Evolutionary conservation across 306 rosid genomes (phyloP), one percentile per base, ranked within the genome.

Genomic region (Coriaria nepalensis): DNA sequence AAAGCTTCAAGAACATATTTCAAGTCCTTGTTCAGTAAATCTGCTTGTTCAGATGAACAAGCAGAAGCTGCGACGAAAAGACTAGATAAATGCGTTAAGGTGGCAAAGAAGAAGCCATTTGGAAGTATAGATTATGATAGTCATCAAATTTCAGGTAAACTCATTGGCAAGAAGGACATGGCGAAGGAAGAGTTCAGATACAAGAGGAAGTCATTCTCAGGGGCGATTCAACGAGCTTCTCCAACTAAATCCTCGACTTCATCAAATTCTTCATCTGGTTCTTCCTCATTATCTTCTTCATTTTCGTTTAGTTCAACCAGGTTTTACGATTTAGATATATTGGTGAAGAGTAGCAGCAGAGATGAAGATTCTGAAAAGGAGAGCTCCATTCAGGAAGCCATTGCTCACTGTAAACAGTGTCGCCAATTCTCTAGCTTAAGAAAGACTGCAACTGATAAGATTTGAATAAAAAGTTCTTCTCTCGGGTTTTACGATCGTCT

Each of bases 381-480:
- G 48, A 20, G 63, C 64, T 84, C 95, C 56, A 55, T 90, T 49
- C 83, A 92, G 56, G 98, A 83, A 63, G 98, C 98, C 38, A 92
- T 92, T 60, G 98, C 98, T 39, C 87, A 92, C 59, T 92, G 98
- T 56, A 92, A 85, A 56, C 79, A 65, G 70, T 81, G 86, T 33
- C 41, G 15, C 35, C 49, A 11, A 36, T 14, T 45, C 29, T 47
- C 29, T 35, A 13, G 40, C 33, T 48, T 71, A 29, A 68, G 56
- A 37, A 70, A 38, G 43, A 56, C 13, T 12, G 11, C 11, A 32
- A 45, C 33, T 40, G 11, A 13, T 20, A 52, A 20, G 29, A 20
- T 45, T 47, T 63, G 59, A 65, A 52, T 39, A 40, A 58, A 55
- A 56, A 47, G 55, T 68, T 74, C 59, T 54, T 55, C 68, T 43